Percentiles rank a stretch among this genome's conserved stretches.
These are phyloP conservation scores for Henckelia pumila DNA, from an alignment of 257 asterid species.

Conservation along the genomic window DNA sequence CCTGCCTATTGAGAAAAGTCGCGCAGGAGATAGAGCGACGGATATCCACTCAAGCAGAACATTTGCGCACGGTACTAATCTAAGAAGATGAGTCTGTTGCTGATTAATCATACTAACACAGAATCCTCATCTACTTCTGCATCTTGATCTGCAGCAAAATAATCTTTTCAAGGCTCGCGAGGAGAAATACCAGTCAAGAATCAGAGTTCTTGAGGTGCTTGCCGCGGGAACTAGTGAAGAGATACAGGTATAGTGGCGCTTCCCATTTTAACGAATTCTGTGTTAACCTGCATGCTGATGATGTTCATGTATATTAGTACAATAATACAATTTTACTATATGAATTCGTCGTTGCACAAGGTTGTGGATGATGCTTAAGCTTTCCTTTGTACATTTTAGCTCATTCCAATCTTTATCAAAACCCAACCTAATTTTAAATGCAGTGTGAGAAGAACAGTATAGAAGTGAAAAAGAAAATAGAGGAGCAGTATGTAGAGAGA, in stretches of 20 bases:
- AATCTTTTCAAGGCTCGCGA: conserved; percentile 83
- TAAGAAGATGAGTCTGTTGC: not conserved
- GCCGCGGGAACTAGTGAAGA: conserved; percentile 82
- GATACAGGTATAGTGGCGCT: conserved; percentile 46
- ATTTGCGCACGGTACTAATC: conserved; percentile 60
- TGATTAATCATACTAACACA: not conserved
- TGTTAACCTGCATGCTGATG: not conserved
- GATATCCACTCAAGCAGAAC: conserved; percentile 88
- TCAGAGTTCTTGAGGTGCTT: conserved; percentile 88
- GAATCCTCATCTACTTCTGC: conserved; percentile 9
- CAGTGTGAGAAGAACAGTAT: conserved; percentile 40
- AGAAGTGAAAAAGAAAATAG: conserved; percentile 30
- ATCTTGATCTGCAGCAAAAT: conserved; percentile 60
- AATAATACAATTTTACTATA: conserved; percentile 16
- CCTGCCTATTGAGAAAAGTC: conserved; percentile 77
- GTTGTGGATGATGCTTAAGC: conserved; percentile 31
- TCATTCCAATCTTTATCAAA: not conserved
- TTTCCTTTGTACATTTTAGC: not conserved
- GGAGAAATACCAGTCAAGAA: conserved; percentile 91
- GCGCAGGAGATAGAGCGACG: conserved; percentile 95
- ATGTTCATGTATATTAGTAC: not conserved
- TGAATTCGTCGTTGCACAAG: conserved; percentile 40
- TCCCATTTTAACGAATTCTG: conserved; percentile 3
- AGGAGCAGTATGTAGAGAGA: conserved; percentile 41
- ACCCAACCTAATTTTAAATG: conserved; percentile 5